Evolutionary conservation across 1,284 basidiomycete genomes (phyloP), one percentile per base, ranked within the genome.

Genomic region (Sphagnurus paluster): DNA sequence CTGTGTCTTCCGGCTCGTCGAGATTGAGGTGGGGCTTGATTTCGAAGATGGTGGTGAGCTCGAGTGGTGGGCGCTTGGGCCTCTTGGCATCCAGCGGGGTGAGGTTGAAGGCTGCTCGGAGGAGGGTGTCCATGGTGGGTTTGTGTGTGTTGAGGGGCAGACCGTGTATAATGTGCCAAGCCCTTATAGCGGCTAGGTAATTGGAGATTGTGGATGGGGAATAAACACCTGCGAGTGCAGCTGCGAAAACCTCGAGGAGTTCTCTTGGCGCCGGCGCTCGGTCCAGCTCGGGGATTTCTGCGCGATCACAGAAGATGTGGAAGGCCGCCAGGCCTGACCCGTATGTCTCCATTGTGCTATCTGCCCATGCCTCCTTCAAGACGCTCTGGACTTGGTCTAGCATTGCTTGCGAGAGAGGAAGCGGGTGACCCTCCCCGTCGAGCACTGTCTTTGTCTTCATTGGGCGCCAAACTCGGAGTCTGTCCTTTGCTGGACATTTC

Each of bases 141-240:
- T 62, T 44, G n/a, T 60, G 48, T 8, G 61, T 40, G 0, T 4
- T 0, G 68, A 69, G 73, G 0, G 19, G 3, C 0, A 52, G 33
- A 0, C 66, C 53, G 46, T 75, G 70, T 0, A 74, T 37, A 0
- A 61, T 56, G 46, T 75, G 72, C 71, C 71, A 75, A 0, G 69
- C 70, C 0, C 52, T 37, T 0, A 74, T 25, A 0, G 55, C 64
- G 0, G 46, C 54, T 0, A 63, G n/a, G 24, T 70, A 69, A 48
- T 70, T 70, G 0, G 44, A 16, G 0, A 68, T 3, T 1, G 49
- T 16, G 7, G 9, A 20, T 1, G 45, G 39, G 1, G 44, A 41
- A 21, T 48, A 55, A 0, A 39, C 13, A 0, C 50, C 48, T 8
- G 44, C 42, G 9, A 34, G 42, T 1, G 37, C n/a, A 1, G 54